Base-by-base conservation (phyloP, 805 yeast species). In the Ogataea siamensis region DNA sequence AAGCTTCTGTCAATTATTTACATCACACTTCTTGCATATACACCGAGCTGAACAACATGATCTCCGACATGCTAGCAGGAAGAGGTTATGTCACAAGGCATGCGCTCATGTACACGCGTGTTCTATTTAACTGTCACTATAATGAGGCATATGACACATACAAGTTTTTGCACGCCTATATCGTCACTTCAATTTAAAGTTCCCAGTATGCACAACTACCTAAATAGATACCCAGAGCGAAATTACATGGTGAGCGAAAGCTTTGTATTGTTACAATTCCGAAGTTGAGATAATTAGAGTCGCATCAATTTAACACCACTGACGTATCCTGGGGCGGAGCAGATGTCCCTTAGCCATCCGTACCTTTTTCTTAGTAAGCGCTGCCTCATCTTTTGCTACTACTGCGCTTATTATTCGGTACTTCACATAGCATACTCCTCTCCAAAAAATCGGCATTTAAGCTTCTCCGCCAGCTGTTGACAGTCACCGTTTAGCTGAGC, bases 401-500 rank as follows among this genome's bases (percentile, higher is more conserved):
- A n/a, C n/a, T n/a, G n/a, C n/a, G n/a, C n/a, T n/a, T n/a, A n/a
- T n/a, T n/a, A n/a, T n/a, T 25, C 28, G 28, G 28, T 6, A 25
- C 3, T 5, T 25, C 21, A 28, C 31, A 28, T 61, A 3, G 64
- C 49, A 44, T 71, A 76, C 2, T 60, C 58, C 47, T 78, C 84
- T 13, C 68, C 59, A 33, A 67, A 64, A 34, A 62, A 67, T 20
- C 66, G 58, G 13, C 71, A 62, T 4, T 61, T 58, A 18, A 64
- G 54, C 0, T 42, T 39, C 1, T 46, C 52, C 0, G 77, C 70
- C 62, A 75, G 62, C 3, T 13, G 34, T 23, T 55, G 43, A 17
- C 73, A 70, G 9, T 70, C 73, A 2, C 39, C 32, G 27, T 73
- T 66, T 44, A 80, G 54, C 0, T 67, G 44, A 2, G 53, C 50